Evolutionary conservation across 345 rosid genomes (phyloP), one percentile per base, ranked within the genome.

Genomic region (Hibiscus tridactylites): DNA sequence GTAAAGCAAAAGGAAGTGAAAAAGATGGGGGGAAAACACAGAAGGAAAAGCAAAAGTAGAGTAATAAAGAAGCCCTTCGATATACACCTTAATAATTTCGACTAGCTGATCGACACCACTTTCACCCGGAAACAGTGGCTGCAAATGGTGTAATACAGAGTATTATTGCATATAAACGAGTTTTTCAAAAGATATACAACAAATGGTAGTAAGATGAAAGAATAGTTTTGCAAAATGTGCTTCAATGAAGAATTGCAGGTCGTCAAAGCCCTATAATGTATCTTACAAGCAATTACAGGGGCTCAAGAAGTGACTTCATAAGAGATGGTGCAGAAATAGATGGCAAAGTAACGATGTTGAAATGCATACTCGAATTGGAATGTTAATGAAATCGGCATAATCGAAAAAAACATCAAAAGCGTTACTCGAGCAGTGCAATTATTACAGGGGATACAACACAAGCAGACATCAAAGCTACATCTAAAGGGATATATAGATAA

Each of bases 61-160:
- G 56, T 46, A 65, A 74, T 54, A 12, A 15, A 73, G 33, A 21
- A 10, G 50, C 49, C 12, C 12, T 52, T 0, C 42, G 50, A 76
- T 16, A 52, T 56, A 65, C 17, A 92, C 99, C 98, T 95, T 95
- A 39, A 95, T 95, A 42, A 95, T 95, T 88, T 95, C 98, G 76
- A 95, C 98, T 68, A 95, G 88, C 83, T 95, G 98, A 80, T 92
- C 98, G 42, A 92, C 88, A 63, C 96, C 92, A 80, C 97, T 95
- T 80, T 90, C 99, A 68, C 99, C 99, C 0, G 98, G 96, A 84
- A 95, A 95, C 58, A 95, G 49, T 19, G 99, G 99, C 99, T 95
- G 86, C 82, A 88, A 68, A 79, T 35, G 46, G 64, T 24, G 62
- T 11, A 57, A 79, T 8, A 68, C n/a, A 44, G 21, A 21, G 17